Percentiles rank a stretch among this genome's conserved stretches.
Conservation (phyloP, 208 protist genomes). For the Zelonia costaricensis region DNA sequence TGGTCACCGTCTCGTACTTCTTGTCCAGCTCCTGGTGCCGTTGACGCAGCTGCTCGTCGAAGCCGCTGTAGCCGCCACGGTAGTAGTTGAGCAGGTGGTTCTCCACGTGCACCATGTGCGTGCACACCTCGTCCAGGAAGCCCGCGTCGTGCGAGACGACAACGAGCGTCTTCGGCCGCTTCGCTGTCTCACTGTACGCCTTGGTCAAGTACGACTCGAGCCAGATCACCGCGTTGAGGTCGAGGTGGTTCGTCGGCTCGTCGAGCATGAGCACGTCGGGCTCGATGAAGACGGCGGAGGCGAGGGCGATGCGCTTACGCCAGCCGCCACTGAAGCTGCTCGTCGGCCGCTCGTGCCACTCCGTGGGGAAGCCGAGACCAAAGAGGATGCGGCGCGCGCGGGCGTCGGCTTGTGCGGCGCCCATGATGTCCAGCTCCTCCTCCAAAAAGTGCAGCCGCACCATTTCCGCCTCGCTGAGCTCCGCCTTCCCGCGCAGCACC, state of each 20-base stretch:
- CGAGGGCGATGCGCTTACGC: conserved; percentile 95
- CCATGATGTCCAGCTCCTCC: conserved; percentile 94
- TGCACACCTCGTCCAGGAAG: conserved; percentile 96
- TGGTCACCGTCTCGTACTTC: conserved; percentile 72
- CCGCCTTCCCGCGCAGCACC: conserved; percentile 55
- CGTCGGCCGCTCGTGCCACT: conserved; percentile 89
- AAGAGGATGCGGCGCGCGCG: conserved; percentile 87
- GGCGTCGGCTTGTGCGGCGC: conserved; percentile 86
- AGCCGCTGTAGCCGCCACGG: conserved; percentile 72
- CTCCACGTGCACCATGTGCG: conserved; percentile 93
- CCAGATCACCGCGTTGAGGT: conserved; percentile 96
- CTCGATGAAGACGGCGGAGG: conserved; percentile 93
- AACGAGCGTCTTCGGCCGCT: conserved; percentile 91
- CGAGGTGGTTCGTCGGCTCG: conserved; percentile 98
- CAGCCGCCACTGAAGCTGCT: conserved; percentile 90
- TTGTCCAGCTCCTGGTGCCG: conserved; percentile 86
- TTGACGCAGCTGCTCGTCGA: conserved; percentile 76
- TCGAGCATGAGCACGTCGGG: conserved; percentile 97
- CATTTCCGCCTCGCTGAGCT: conserved; percentile 70
- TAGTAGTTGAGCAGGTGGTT: conserved; percentile 91
- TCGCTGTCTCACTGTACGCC: conserved; percentile 78
- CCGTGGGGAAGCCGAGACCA: conserved; percentile 94
- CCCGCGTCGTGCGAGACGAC: conserved; percentile 97
- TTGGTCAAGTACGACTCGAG: conserved; percentile 91
- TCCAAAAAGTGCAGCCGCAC: conserved; percentile 83